phyloP scores from a whole-genome alignment of 1,284 basidiomycete species.

The Apiotrichum veenhuisii region DNA sequence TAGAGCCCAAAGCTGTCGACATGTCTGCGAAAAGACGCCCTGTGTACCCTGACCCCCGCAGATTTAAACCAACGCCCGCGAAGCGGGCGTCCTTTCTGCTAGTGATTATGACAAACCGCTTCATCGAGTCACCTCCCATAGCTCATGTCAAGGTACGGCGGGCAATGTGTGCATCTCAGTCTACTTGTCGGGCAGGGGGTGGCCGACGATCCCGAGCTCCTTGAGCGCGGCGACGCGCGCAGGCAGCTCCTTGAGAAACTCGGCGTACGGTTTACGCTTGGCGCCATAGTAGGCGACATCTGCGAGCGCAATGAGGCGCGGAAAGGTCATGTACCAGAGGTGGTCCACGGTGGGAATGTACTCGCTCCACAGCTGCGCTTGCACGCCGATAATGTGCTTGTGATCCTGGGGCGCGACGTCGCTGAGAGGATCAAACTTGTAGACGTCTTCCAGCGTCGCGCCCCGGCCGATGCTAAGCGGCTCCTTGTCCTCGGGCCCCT shows the following conservation, averaged over 20 bases:
- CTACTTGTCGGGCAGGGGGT: constrained; percentile 7
- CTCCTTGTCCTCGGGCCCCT: constrained; percentile 11
- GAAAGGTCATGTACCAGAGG: constrained; percentile 23
- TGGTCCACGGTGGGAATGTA: constrained; percentile 15
- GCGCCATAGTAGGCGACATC: constrained; percentile 18
- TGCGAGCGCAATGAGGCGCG: constrained; percentile 18
- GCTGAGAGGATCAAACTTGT: constrained; percentile 12
- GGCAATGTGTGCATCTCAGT: too few relatives aligned
- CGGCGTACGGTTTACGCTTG: constrained; percentile 9
- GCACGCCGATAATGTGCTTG: constrained; percentile 14
- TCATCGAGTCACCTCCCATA: too few relatives aligned
- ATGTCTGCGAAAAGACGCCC: too few relatives aligned
- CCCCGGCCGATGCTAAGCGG: constrained; percentile 13
- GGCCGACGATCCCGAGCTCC: constrained; percentile 15
- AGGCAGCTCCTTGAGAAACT: constrained; percentile 17
- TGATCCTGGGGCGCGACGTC: constrained; percentile 7
- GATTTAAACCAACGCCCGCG: too few relatives aligned
- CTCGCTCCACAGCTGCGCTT: constrained; percentile 22
- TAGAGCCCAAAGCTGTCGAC: too few relatives aligned
- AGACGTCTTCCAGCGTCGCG: constrained; percentile 14
- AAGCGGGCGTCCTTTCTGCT: too few relatives aligned
- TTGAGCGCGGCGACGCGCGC: constrained; percentile 14
- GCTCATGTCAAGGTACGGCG: too few relatives aligned
- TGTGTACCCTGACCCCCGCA: too few relatives aligned
- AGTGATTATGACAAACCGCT: too few relatives aligned